Conservation (phyloP, 495 filamentous ascomycete species). For the Pseudoneurospora amorphoporcata region DNA sequence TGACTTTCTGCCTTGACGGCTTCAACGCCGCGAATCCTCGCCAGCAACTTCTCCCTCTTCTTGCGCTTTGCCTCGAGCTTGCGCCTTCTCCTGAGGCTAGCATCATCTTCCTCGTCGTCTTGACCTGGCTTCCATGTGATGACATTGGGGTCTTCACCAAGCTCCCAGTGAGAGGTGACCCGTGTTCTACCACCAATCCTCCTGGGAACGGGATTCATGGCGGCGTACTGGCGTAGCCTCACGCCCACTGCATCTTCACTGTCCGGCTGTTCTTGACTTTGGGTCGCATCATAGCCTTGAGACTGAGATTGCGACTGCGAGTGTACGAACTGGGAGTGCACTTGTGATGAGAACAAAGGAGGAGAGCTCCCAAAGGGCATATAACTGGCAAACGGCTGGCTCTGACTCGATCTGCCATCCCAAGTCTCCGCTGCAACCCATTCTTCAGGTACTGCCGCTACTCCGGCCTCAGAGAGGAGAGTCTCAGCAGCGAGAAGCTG, state of each 20-base stretch:
- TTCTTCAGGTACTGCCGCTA: conserved; percentile 5
- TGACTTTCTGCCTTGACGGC: background rate
- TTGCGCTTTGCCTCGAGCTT: conserved; percentile 8
- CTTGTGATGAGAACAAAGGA: conserved; percentile 2
- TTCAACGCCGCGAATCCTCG: conserved; percentile 4
- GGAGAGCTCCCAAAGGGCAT: conserved; percentile 14
- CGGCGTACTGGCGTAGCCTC: conserved; percentile 15
- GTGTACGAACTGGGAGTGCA: background rate
- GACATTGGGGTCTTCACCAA: conserved; percentile 11
- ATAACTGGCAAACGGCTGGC: conserved; percentile 1
- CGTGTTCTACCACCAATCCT: background rate
- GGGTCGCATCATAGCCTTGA: background rate
- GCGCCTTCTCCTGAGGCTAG: conserved; percentile 1
- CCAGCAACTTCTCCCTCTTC: conserved; percentile 10
- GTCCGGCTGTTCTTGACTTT: background rate
- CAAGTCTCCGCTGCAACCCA: background rate
- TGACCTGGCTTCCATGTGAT: conserved; percentile 10
- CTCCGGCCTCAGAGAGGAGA: conserved; percentile 14
- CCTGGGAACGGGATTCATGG: conserved; percentile 3
- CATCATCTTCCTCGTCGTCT: conserved; percentile 8
- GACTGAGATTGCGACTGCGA: background rate
- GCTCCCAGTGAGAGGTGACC: conserved; percentile 11
- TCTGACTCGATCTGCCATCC: background rate
- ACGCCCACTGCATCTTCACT: conserved; percentile 7
- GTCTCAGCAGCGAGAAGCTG: conserved; percentile 15